Evolutionary conservation across 192 early-diverging fungal species (phyloP).

Genomic region (Coemansia javaensis): DNA sequence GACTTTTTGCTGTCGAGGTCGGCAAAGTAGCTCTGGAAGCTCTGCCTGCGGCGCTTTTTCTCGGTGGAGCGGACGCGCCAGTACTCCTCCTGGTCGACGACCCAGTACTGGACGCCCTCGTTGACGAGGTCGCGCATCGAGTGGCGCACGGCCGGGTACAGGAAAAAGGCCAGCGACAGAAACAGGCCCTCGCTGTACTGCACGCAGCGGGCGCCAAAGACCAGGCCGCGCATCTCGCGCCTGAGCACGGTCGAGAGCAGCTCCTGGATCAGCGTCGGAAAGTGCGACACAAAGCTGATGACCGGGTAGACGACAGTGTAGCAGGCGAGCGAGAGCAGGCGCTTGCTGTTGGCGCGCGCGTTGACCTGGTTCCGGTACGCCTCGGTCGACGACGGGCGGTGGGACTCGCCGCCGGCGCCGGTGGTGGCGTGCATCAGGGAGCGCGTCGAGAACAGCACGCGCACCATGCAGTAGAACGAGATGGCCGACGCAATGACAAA

Average conservation of each 20-base stretch:
- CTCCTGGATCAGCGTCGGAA: slow-evolving; percentile 35
- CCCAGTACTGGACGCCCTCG: slow-evolving; percentile 43
- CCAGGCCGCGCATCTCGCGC: slow-evolving; percentile 10
- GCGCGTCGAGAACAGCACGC: slow-evolving; percentile 28
- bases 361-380: slow-evolving; percentile 42
- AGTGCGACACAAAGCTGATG: slow-evolving; percentile 41
- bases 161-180: slow-evolving; percentile 33
- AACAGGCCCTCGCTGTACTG: slow-evolving; percentile 39
- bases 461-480: slow-evolving; percentile 39
- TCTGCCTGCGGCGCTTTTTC: background rate
- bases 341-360: slow-evolving; percentile 44
- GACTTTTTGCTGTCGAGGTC: background rate
- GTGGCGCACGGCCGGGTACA: slow-evolving; percentile 41
- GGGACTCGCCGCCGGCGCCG: background rate
- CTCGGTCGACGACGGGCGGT: slow-evolving; percentile 19
- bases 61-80: slow-evolving; percentile 29
- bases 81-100: slow-evolving; percentile 48
- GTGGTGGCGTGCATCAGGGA: slow-evolving; percentile 38
- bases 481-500: slow-evolving; percentile 37
- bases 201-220: slow-evolving; percentile 10
- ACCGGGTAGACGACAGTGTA: slow-evolving; percentile 46
- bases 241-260: slow-evolving; percentile 24
- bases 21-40: background rate
- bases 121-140: slow-evolving; percentile 42
- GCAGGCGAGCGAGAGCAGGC: slow-evolving; percentile 40